phyloP scores from a whole-genome alignment of 1,284 basidiomycete genomes.

The Tilletia indica region DNA sequence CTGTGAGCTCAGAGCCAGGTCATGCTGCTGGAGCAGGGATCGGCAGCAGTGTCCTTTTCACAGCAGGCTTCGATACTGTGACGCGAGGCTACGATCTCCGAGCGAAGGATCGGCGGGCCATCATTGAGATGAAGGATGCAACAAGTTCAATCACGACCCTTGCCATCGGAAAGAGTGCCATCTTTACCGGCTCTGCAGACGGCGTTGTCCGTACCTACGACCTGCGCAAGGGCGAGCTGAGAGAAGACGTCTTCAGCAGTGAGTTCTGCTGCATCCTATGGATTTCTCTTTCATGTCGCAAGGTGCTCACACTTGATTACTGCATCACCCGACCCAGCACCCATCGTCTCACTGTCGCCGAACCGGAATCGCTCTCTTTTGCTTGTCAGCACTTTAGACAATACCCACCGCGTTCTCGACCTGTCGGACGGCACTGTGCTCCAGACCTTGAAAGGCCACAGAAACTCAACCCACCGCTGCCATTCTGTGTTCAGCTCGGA shows the following conservation, averaged over 20 bases:
- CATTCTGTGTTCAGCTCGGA: conserved; percentile 73
- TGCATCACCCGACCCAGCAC: conserved; percentile 62
- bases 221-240: conserved; percentile 81
- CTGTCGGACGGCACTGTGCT: conserved; percentile 76
- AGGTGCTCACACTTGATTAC: too few species aligned
- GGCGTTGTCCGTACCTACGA: conserved; percentile 90
- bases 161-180: conserved; percentile 62
- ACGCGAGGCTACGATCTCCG: conserved; percentile 60
- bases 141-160: conserved; percentile 73
- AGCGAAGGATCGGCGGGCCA: conserved; percentile 63
- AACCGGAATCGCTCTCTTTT: conserved; percentile 73
- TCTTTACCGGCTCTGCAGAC: conserved; percentile 79
- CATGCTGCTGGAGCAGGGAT: conserved; percentile 20
- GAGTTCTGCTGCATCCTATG: conserved; percentile 54
- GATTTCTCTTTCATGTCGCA: not conserved
- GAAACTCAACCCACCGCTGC: conserved; percentile 72
- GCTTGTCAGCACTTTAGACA: conserved; percentile 79
- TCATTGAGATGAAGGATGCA: conserved; percentile 88
- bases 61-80: conserved; percentile 41
- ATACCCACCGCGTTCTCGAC: conserved; percentile 81
- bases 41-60: conserved; percentile 35
- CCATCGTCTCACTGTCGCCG: conserved; percentile 52
- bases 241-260: conserved; percentile 86
- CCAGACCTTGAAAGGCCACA: conserved; percentile 78
- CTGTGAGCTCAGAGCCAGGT: not conserved